Conservation (phyloP, 441 rosid genomes). For the Flueggea neowawraea region DNA sequence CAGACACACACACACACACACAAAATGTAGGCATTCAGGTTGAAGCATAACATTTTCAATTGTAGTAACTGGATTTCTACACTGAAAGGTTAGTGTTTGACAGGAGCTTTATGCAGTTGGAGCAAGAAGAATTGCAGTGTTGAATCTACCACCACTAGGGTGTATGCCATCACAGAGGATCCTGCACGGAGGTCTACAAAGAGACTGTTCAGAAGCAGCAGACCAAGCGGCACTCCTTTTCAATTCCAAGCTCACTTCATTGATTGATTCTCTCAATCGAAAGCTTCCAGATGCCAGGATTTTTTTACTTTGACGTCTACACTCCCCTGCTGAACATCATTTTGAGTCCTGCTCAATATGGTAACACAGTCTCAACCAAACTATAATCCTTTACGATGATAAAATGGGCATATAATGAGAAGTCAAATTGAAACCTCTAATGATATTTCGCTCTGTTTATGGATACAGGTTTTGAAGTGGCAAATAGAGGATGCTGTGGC, state of each 20-base stretch:
- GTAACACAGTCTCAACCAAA: constrained; percentile 15
- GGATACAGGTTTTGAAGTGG: no score
- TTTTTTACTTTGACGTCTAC: constrained; percentile 30
- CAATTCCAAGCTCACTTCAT: constrained; percentile 45
- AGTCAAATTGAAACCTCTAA: background rate
- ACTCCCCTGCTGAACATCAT: constrained; percentile 28
- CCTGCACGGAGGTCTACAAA: constrained; percentile 38
- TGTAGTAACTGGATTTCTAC: no score
- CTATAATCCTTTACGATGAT: background rate
- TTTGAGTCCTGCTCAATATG: constrained; percentile 34
- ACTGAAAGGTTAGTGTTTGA: background rate
- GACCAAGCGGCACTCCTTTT: constrained; percentile 41
- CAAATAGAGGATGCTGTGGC: constrained; percentile 65
- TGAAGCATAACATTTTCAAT: no score
- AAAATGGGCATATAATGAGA: background rate
- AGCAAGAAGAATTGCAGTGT: constrained; percentile 47
- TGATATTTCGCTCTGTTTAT: background rate
- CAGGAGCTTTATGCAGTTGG: constrained; percentile 60
- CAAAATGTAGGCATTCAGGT: no score
- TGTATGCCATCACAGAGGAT: constrained; percentile 71
- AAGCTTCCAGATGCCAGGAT: constrained; percentile 17
- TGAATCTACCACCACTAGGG: constrained; percentile 54
- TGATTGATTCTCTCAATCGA: constrained; percentile 26
- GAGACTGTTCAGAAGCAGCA: constrained; percentile 29
- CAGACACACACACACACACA: no score